Evolutionary conservation across 1,139 yeast genomes (phyloP), one percentile per base, ranked within the genome.

Genomic region (Geotrichum klebahnii): DNA sequence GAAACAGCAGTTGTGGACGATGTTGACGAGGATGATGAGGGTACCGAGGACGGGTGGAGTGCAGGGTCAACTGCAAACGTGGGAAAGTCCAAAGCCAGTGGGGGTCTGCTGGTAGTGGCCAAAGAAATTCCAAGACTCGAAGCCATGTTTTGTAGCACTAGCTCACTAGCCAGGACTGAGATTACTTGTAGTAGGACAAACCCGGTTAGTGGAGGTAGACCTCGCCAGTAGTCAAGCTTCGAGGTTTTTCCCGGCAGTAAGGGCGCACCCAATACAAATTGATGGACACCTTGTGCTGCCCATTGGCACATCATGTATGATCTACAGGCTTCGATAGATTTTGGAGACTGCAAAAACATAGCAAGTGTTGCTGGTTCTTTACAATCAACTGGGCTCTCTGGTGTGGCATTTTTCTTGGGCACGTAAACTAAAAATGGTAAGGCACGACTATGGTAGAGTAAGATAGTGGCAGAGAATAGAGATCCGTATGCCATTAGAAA

Each of bases 401-500:
- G 14, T n/a, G 17, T 10, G 9, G 17, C 16, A n/a, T 4, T 5
- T 6, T 17, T 5, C 10, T 26, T 35, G 5, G 28, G 14, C 12
- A 14, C 3, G 32, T 20, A 39, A 4, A 23, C 20, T 5, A 39
- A 5, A 16, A 40, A 29, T 5, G 33, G 33, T 14, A 8, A n/a
- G 20, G 46, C 39, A 16, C 35, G 38, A 2, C 14, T n/a, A 8
- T 8, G n/a, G 17, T 33, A 36, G 26, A 33, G 23, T 17, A 39
- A 29, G 10, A 46, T n/a, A 10, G 46, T 47, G 8, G 46, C 34
- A 6, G 35, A 12, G 16, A 22, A n/a, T 2, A 41, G 14, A 23
- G 36, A 41, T 3, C 50, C 50, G 31, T 34, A n/a, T 3, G 50
- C 35, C 37, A 47, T 34, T 10, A 35, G 24, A 10, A 9, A 34